Conservation (phyloP, 202 grass and related monocot species). For the Sporobolus alterniflorus region DNA sequence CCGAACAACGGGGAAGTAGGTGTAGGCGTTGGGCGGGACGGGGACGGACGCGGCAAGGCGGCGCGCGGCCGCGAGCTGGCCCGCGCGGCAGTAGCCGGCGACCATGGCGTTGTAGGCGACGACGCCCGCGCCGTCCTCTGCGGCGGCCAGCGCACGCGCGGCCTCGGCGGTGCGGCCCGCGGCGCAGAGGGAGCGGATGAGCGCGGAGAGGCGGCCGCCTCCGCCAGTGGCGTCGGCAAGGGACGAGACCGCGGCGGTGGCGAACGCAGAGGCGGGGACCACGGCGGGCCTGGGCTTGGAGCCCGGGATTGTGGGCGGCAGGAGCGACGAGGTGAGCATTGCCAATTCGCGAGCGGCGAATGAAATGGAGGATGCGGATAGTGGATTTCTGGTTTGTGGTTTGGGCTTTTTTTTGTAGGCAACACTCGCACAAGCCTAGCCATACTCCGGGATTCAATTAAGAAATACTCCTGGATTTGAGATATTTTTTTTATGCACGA, state of each 20-base stretch:
- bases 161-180: slow-evolving; percentile 52
- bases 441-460: background rate
- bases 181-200: slow-evolving; percentile 67
- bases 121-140: slow-evolving; percentile 48
- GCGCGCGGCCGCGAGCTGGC: slow-evolving; percentile 50
- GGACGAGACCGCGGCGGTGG: background rate
- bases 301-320: slow-evolving; percentile 31
- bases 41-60: slow-evolving; percentile 48
- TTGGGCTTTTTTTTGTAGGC: background rate
- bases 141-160: slow-evolving; percentile 39
- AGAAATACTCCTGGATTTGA: too few relatives aligned
- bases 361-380: slow-evolving; percentile 1
- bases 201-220: slow-evolving; percentile 47
- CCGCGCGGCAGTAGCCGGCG: slow-evolving; percentile 60
- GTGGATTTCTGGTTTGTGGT: background rate
- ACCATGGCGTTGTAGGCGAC: slow-evolving; percentile 84
- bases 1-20: slow-evolving; percentile 68
- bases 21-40: slow-evolving; percentile 66
- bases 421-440: background rate
- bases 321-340: slow-evolving; percentile 54
- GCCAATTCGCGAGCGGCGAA: background rate
- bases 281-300: slow-evolving; percentile 20
- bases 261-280: background rate
- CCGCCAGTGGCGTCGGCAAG: background rate
- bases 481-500: too few relatives aligned